Base-by-base conservation (phyloP, 768 basidiomycete species). In the Strobilomyces echinocephalus region DNA sequence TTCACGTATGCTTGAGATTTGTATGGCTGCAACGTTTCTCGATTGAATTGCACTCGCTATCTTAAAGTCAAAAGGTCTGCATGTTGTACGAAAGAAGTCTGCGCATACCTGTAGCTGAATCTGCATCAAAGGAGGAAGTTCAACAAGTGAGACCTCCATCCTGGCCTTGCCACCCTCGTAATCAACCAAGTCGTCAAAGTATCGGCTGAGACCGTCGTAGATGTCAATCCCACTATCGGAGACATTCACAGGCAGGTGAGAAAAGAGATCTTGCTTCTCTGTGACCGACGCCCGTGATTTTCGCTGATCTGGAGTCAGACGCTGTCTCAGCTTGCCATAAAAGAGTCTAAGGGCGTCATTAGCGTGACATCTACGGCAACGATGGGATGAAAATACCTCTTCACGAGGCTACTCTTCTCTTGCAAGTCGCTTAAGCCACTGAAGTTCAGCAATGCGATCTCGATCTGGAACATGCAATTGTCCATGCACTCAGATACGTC, bases 401-500 rank as follows among this genome's bases (percentile, higher is more conserved):
- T 92, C 43, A 97, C 86, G 10, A 95, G 78, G 56, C 91, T 91
- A 57, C 87, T 88, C 50, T 83, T 82, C 36, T 77, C 76, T 56
- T 74, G 76, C 20, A 72, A 68, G 10, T 66, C 75, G 35, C 30
- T 58, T 55, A 70, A 35, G 10, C 59, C 64, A 47, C 81, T 81
- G 55, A 93, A 88, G 62, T 88, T 88, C 36, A 92, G 75, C 44
- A 92, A 68, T 1, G 93, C 94, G 5, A 91, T 88, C 70, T 99
- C 97, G 47, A 98, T 93, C 70, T 98, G 97, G 73, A 97, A 97
- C 79, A 99, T 88, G 74, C 95, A 95, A 63, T 98, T 98, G 71
- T 98, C 95, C 88, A 98, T 92, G 72, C 95, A 97, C 71, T 99
- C 97, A 0, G 95, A 87, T 12, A 98, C 95, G 67, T 99, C 97